Conservation (phyloP, 2,329 filamentous ascomycete genomes). For the Grosmannia clavigera region DNA sequence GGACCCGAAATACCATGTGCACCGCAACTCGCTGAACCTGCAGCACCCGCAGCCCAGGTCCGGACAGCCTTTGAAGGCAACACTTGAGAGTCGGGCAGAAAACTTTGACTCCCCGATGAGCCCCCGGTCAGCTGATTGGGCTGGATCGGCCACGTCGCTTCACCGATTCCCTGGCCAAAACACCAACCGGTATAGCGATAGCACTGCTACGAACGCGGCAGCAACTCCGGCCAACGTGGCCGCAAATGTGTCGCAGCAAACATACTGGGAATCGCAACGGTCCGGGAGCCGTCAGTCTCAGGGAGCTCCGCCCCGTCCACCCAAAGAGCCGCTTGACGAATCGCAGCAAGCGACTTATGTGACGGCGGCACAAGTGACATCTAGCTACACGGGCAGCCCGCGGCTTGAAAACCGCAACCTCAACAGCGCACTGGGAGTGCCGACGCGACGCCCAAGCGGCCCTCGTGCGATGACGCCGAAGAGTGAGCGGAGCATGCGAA, state of each 20-base stretch:
- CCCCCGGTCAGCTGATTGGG: conserved; percentile 50
- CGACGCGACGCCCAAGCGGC: conserved; percentile 42
- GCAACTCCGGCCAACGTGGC: not conserved
- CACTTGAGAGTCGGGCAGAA: conserved; percentile 58
- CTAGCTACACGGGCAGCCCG: conserved; percentile 38
- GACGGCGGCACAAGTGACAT: conserved; percentile 27
- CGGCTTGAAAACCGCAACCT: conserved; percentile 45
- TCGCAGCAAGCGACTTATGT: conserved; percentile 30
- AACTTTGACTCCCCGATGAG: conserved; percentile 51
- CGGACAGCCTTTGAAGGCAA: conserved; percentile 61
- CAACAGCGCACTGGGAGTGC: conserved; percentile 38
- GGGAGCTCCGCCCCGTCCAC: conserved; percentile 39
- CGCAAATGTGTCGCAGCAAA: conserved; percentile 18
- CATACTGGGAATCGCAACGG: conserved; percentile 35
- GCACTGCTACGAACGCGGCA: conserved; percentile 19
- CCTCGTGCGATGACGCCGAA: conserved; percentile 50
- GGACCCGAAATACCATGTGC: conserved; percentile 71
- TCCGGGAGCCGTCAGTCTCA: conserved; percentile 19
- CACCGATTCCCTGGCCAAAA: conserved; percentile 35
- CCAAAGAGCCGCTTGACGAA: conserved; percentile 46
- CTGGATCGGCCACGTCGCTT: conserved; percentile 46
- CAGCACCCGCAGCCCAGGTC: conserved; percentile 68
- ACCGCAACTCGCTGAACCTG: conserved; percentile 68
- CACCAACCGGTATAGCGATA: conserved; percentile 35
- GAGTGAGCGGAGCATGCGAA: conserved; percentile 24